Percentiles rank a stretch among this genome's conserved stretches.
Evolutionary conservation across 2,329 filamentous ascomycete genomes (phyloP).

Genomic region (Trichoderma semiorbis): DNA sequence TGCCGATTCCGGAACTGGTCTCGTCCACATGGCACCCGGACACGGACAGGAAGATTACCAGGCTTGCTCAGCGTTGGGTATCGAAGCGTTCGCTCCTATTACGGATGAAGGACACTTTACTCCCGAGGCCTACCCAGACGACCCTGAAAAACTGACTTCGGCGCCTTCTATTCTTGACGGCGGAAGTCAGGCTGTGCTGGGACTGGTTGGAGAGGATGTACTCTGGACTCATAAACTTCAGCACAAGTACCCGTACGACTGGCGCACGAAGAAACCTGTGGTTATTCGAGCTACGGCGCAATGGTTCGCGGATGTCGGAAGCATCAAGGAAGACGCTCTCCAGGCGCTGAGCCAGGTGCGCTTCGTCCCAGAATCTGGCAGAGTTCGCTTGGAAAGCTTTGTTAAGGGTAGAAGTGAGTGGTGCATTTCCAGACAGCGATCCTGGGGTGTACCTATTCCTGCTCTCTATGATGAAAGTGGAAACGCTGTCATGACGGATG

Average conservation of each 20-base stretch:
- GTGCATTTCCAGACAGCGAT: slow-evolving; percentile 95
- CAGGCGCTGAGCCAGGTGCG: slow-evolving; percentile 65
- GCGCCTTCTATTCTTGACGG: slow-evolving; percentile 69
- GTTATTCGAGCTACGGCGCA: slow-evolving; percentile 91
- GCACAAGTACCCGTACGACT: slow-evolving; percentile 98
- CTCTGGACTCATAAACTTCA: slow-evolving; percentile 67
- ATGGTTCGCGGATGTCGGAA: slow-evolving; percentile 92
- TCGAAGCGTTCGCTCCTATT: slow-evolving; percentile 77
- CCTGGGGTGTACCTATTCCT: slow-evolving; percentile 96
- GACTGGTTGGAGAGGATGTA: slow-evolving; percentile 63
- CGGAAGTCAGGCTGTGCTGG: slow-evolving; percentile 66
- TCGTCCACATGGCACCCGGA: slow-evolving; percentile 93
- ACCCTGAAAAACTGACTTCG: slow-evolving; percentile 59
- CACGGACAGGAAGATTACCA: slow-evolving; percentile 97
- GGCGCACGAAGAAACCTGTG: slow-evolving; percentile 90
- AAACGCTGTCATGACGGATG: slow-evolving; percentile 72
- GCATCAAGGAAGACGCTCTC: slow-evolving; percentile 73
- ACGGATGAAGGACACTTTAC: slow-evolving; percentile 81
- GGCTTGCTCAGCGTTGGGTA: slow-evolving; percentile 65
- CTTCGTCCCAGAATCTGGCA: slow-evolving; percentile 76
- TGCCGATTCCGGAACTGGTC: slow-evolving; percentile 81
- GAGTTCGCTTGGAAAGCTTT: slow-evolving; percentile 76
- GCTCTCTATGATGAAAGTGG: slow-evolving; percentile 74
- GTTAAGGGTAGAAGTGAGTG: slow-evolving; percentile 86
- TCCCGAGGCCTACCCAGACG: slow-evolving; percentile 67